These are phyloP conservation scores for Plasmodium vivax DNA, from an alignment of 169 alveolate species.

Conservation along the genomic window DNA sequence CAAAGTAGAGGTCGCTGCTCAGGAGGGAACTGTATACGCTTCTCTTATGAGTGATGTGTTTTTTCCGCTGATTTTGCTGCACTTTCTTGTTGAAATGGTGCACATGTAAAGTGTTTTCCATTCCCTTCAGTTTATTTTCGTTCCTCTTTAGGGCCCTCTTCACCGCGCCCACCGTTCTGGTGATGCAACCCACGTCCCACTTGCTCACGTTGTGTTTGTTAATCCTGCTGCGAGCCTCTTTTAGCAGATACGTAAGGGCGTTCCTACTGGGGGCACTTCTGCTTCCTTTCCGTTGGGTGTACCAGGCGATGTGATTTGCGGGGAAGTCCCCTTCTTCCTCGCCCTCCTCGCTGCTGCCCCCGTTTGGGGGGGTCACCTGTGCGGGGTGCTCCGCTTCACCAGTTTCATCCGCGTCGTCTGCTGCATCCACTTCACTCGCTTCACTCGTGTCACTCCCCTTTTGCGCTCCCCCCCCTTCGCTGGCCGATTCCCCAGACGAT, in stretches of 20 bases:
- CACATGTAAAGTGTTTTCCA: background rate
- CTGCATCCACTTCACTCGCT: background rate
- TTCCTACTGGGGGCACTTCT: background rate
- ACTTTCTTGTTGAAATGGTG: background rate
- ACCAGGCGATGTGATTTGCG: background rate
- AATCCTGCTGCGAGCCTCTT: constrained; percentile 1
- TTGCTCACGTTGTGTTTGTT: constrained; percentile 11
- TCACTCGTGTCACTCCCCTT: background rate
- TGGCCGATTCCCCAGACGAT: background rate
- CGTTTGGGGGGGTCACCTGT: background rate
- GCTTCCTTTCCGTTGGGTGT: background rate
- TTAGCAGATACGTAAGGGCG: background rate
- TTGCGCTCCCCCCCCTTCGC: background rate
- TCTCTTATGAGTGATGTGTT: background rate
- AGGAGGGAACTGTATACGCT: background rate
- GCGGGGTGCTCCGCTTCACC: background rate
- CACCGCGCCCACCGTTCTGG: constrained; percentile 3
- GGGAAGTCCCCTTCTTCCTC: background rate
- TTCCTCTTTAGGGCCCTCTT: background rate
- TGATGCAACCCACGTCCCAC: constrained; percentile 9
- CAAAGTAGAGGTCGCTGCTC: constrained; percentile 9
- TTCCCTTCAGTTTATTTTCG: background rate
- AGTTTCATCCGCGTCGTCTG: background rate
- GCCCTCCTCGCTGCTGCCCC: background rate
- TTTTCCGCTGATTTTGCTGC: background rate